phyloP scores from a whole-genome alignment of 306 rosid genomes.

The Vicia faba region DNA sequence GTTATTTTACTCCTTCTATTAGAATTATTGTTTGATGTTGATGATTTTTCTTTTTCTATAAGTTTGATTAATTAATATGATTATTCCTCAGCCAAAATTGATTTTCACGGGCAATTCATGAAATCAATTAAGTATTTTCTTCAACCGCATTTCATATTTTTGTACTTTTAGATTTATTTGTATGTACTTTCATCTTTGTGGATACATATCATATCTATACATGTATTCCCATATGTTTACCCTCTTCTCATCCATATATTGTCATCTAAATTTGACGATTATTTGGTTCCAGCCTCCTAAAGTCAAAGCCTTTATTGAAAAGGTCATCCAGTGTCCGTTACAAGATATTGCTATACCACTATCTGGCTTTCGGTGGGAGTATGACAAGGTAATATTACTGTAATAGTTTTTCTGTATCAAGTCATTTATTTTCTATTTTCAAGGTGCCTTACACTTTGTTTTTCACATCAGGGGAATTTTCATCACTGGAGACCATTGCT shows the following conservation, averaged over 20 bases:
- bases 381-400: slow-evolving; percentile 74
- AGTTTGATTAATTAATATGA: slow-evolving; percentile 11
- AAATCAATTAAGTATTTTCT: slow-evolving; percentile 12
- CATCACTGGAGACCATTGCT: slow-evolving; percentile 98
- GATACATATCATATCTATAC: slow-evolving; percentile 6
- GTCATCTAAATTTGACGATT: slow-evolving; percentile 38
- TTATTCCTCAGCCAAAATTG: slow-evolving; percentile 31
- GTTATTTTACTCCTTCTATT: slow-evolving; percentile 2
- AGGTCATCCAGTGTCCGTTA: slow-evolving; percentile 93
- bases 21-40: background rate
- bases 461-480: slow-evolving; percentile 81
- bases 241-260: background rate
- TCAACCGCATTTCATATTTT: slow-evolving; percentile 1
- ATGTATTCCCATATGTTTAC: background rate
- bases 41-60: slow-evolving; percentile 8
- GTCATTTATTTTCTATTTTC: background rate
- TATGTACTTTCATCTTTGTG: slow-evolving; percentile 13
- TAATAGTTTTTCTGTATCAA: slow-evolving; percentile 35
- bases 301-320: slow-evolving; percentile 85
- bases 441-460: slow-evolving; percentile 34
- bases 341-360: slow-evolving; percentile 98
- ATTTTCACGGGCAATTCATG: background rate
- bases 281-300: slow-evolving; percentile 84
- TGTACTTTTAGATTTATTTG: slow-evolving; percentile 11
- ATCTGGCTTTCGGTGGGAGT: slow-evolving; percentile 98